Base-by-base conservation (phyloP, 176 grass and related monocot species). In the Oryza nivara region DNA sequence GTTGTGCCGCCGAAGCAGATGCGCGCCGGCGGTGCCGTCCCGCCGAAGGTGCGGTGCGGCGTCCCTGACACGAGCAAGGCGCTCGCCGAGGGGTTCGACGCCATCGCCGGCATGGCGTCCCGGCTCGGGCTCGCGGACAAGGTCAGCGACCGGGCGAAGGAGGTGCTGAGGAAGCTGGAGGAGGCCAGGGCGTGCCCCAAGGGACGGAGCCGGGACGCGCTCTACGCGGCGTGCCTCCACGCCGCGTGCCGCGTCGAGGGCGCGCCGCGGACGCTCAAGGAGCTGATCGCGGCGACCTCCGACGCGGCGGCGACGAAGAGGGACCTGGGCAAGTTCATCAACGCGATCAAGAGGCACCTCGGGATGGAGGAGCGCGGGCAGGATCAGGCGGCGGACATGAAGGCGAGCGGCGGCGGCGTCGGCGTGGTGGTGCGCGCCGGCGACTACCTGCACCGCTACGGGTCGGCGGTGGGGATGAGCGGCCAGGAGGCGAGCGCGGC, bases 191-290 rank as follows among this genome's bases (percentile, higher is more conserved):
- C 17, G 46, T 49, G 65, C 23, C 67, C 73, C 65, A 84, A 23
- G 9, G 60, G 23, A 11, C 67, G 79, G 73, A 78, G 30, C 83
- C 56, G 79, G 9, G 56, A 86, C 25, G 67, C 83, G 19, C 67
- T 90, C 19, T 83, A 83, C 79, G 88, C 88, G 23, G 84, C 88
- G 45, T 90, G 88, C 88, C 17, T 90, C 68, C 76, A 86, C 38
- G 7, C 86, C 25, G 88, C 88, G 14, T 86, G 84, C 84, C 88
- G 88, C 34, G 1, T 8, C 47, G 79, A 67, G 60, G 88, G 84
- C 19, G 20, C 73, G 47, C 88, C 84, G 5, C 84, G 84, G 58
- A 90, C 88, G 26, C 58, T 86, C 79, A 90, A 90, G 79, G 88
- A 90, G 58, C 67, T 86, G 13, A 72, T 74, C 60, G 15, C 60